phyloP scores from a whole-genome alignment of 306 rosid genomes.

The Canavalia ensiformis region DNA sequence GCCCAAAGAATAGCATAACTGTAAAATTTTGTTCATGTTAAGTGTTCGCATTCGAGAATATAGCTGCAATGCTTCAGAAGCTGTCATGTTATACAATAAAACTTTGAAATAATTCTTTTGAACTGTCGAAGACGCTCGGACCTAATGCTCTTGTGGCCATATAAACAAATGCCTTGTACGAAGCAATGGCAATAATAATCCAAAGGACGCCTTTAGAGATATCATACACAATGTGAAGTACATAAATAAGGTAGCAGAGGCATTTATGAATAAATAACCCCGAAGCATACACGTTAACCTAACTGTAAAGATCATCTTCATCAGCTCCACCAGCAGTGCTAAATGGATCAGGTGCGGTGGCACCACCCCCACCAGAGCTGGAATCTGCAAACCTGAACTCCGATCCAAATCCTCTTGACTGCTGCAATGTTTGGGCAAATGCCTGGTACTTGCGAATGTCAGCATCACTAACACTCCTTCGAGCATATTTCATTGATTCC shows the following conservation, averaged over 20 bases:
- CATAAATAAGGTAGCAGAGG: slow-evolving; percentile 35
- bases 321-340: slow-evolving; percentile 85
- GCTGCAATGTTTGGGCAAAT: slow-evolving; percentile 98
- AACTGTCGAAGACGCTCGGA: slow-evolving; percentile 34
- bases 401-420: slow-evolving; percentile 92
- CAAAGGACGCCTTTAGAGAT: slow-evolving; percentile 39
- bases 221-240: slow-evolving; percentile 37
- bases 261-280: not conserved
- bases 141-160: slow-evolving; percentile 39
- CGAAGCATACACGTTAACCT: slow-evolving; percentile 40
- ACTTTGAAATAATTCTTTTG: slow-evolving; percentile 23
- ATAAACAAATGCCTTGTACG: slow-evolving; percentile 40
- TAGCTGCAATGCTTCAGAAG: slow-evolving; percentile 43
- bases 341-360: slow-evolving; percentile 76
- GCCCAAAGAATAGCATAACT: not conserved
- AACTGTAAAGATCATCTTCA: slow-evolving; percentile 95
- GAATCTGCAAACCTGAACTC: slow-evolving; percentile 88
- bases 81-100: slow-evolving; percentile 20
- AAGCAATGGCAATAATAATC: slow-evolving; percentile 43
- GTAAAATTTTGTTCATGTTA: slow-evolving; percentile 19
- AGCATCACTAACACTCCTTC: slow-evolving; percentile 96
- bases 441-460: slow-evolving; percentile 99
- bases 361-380: slow-evolving; percentile 45
- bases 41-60: slow-evolving; percentile 34
- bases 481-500: slow-evolving; percentile 97